Evolutionary conservation across 2,329 filamentous ascomycete species (phyloP).

Genomic region (Arthrobotrys entomopaga): DNA sequence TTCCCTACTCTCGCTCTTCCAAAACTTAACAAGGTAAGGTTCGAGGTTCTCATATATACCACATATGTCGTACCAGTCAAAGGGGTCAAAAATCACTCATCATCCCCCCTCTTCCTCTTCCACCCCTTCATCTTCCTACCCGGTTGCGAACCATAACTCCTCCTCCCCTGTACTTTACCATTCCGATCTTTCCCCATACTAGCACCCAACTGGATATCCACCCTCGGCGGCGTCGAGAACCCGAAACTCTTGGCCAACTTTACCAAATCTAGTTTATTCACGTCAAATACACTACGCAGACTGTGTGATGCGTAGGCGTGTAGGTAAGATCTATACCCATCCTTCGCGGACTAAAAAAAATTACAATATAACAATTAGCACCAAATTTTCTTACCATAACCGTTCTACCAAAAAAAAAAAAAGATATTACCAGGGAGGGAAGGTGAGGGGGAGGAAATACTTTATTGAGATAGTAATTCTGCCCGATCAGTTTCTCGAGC

Average conservation of each 20-base stretch:
- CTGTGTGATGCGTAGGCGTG: constrained; percentile 93
- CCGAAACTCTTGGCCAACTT: constrained; percentile 88
- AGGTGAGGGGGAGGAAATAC: constrained; percentile 15
- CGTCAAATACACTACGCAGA: constrained; percentile 83
- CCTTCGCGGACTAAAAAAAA: constrained; percentile 46
- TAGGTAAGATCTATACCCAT: constrained; percentile 83
- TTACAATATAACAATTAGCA: background rate
- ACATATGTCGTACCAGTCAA: background rate
- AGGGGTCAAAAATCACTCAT: constrained; percentile 16
- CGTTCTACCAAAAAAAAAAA: too few relatives aligned
- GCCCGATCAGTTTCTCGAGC: constrained; percentile 89
- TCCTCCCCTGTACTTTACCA: constrained; percentile 69
- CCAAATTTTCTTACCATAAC: too few relatives aligned
- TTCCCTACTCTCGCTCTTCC: too few relatives aligned
- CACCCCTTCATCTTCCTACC: constrained; percentile 66
- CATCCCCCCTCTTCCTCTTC: constrained; percentile 65
- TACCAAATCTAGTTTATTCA: constrained; percentile 81
- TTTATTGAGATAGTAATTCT: constrained; percentile 98
- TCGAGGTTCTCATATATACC: too few relatives aligned
- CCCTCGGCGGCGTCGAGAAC: constrained; percentile 78
- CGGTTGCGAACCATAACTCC: constrained; percentile 82
- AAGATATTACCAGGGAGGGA: too few relatives aligned
- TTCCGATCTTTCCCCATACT: constrained; percentile 80
- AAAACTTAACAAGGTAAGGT: too few relatives aligned
- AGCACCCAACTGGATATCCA: constrained; percentile 82